Evolutionary conservation across 352 stramenopile species (phyloP), one percentile per base, ranked within the genome.

Genomic region (Elongisporangium senticosum): DNA sequence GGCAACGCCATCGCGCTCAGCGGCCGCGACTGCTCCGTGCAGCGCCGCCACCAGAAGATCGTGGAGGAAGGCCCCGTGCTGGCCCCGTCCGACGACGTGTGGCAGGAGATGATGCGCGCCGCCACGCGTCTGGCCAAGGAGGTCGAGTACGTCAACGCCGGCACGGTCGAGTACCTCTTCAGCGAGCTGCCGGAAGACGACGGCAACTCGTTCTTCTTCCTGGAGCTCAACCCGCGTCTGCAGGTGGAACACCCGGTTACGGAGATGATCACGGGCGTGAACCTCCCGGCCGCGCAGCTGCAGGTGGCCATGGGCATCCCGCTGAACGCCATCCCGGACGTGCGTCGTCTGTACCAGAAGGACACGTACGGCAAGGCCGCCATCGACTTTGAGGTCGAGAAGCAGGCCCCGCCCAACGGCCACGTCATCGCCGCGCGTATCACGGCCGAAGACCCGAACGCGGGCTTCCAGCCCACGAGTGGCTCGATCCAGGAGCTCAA

Each of bases 131-230:
- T 99, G 2, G 97, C 97, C 24, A 97, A 99, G 78, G 95, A 98
- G 62, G 97, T 99, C 13, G 86, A 97, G 62, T 99, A 99, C 77
- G 90, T 93, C 39, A 99, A 99, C 79, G 97, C 97, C 15, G 98
- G 97, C 55, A 99, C 98, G 5, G 97, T 99, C 26, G 98, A 99
- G 80, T 99, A 99, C 77, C 83, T 99, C 7, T 99, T 99, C 77
- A 98, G 90, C 23, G 96, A 99, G 72, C 66, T 92, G 53, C 83
- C 82, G 10, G 83, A 93, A 53, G 96, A 94, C 26, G 63, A 93
- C 17, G 89, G 96, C 67, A 83, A 96, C 61, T 84, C 97, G 51
- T 99, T 99, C 74, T 99, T 98, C 79, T 99, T 99, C 77, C 74
- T 99, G 37, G 98, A 99, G 80, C 86, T 99, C 26, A 99, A 99